These are phyloP conservation scores for Pilobolus umbonatus DNA, from an alignment of 192 early-diverging fungal genomes.

Conservation along the genomic window DNA sequence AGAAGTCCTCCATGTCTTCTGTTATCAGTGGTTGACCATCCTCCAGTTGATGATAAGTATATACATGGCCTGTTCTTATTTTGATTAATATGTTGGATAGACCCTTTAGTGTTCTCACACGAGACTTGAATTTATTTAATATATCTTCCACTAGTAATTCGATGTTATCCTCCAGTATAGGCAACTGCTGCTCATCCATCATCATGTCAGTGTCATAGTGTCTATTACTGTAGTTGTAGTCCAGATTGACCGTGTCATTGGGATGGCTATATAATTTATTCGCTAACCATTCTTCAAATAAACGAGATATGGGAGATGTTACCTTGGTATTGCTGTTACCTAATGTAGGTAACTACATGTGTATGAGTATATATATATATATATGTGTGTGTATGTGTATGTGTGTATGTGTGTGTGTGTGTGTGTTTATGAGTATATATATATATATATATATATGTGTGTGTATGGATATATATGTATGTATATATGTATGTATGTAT, in stretches of 20 bases:
- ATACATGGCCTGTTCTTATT: slow-evolving; percentile 37
- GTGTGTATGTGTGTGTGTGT: too few relatives aligned
- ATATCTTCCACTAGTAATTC: slow-evolving; percentile 35
- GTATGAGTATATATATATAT: too few relatives aligned
- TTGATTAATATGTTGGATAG: slow-evolving; percentile 24
- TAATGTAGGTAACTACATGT: slow-evolving; percentile 26
- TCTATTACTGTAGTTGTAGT: background rate
- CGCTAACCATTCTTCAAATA: slow-evolving; percentile 38
- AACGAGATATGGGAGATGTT: slow-evolving; percentile 26
- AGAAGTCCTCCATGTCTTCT: slow-evolving; percentile 35
- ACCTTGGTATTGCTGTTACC: slow-evolving; percentile 28
- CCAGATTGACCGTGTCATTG: slow-evolving; percentile 4
- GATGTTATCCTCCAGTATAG: slow-evolving; percentile 35
- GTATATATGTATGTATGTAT: too few relatives aligned
- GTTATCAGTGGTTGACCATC: slow-evolving; percentile 24
- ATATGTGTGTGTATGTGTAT: too few relatives aligned
- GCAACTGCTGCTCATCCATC: slow-evolving; percentile 12
- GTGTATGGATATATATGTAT: too few relatives aligned
- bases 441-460: too few relatives aligned
- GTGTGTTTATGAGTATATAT: too few relatives aligned
- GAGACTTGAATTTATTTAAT: slow-evolving; percentile 28
- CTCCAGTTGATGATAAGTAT: slow-evolving; percentile 27
- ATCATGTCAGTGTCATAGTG: background rate
- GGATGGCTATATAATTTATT: slow-evolving; percentile 25
- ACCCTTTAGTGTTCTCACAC: slow-evolving; percentile 19